Evolutionary conservation across 306 rosid species (phyloP).

Genomic region (Ormosia emarginata): DNA sequence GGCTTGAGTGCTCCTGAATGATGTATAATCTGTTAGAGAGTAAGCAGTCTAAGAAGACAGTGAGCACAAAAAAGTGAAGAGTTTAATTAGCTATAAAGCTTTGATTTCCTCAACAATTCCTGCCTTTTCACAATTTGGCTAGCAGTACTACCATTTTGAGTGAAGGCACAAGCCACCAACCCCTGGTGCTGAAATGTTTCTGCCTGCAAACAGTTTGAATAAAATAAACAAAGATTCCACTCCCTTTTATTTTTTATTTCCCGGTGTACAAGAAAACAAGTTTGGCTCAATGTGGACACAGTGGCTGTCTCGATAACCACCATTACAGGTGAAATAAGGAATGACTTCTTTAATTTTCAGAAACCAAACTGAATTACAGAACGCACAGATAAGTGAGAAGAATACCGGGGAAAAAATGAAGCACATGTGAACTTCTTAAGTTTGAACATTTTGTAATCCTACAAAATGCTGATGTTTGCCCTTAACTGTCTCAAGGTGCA

Average conservation of each 20-base stretch:
- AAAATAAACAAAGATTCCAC: slow-evolving; percentile 19
- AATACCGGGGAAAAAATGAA: neutral
- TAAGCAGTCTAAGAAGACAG: too few species aligned
- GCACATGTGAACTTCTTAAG: neutral
- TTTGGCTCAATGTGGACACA: neutral
- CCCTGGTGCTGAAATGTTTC: slow-evolving; percentile 20
- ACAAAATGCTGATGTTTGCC: neutral
- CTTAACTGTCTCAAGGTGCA: neutral
- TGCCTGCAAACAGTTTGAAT: slow-evolving; percentile 20
- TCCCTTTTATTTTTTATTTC: neutral
- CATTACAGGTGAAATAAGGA: neutral
- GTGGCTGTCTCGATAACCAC: neutral
- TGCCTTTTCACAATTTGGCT: neutral
- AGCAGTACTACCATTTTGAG: neutral
- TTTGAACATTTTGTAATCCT: neutral
- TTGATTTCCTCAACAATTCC: slow-evolving; percentile 17
- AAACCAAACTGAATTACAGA: neutral
- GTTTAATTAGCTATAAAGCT: slow-evolving; percentile 1
- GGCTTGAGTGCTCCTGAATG: slow-evolving; percentile 3
- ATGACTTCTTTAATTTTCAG: neutral
- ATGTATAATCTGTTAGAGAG: neutral
- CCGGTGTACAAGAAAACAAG: neutral
- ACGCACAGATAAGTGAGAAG: neutral
- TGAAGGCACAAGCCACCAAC: slow-evolving; percentile 19
- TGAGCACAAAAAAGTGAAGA: slow-evolving; percentile 20